Percentiles rank a stretch among this genome's conserved stretches.
These are phyloP conservation scores for Vicia villosa DNA, from an alignment of 306 rosid genomes.

Conservation along the genomic window DNA sequence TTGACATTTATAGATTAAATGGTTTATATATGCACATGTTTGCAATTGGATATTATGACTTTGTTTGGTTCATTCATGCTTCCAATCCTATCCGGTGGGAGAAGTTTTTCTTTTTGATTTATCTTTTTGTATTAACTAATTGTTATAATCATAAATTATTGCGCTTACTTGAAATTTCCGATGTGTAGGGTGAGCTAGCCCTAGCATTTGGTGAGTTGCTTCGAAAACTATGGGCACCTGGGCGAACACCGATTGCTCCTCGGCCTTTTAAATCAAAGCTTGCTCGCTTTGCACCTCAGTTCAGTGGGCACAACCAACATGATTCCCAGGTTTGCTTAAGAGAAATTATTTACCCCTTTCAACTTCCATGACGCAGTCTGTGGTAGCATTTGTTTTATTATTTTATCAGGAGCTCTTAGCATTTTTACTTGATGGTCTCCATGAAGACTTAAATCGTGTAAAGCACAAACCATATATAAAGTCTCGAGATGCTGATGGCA, in stretches of 20 bases:
- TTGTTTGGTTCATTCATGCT: too few species aligned
- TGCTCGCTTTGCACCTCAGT: constrained; percentile 99
- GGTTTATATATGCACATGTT: constrained; percentile 6
- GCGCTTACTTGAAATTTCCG: constrained; percentile 36
- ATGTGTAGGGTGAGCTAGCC: constrained; percentile 86
- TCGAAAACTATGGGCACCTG: constrained; percentile 98
- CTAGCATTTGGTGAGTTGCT: constrained; percentile 95
- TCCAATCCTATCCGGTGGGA: too few species aligned
- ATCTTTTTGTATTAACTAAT: neutral
- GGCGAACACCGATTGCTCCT: constrained; percentile 89
- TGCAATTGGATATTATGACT: neutral
- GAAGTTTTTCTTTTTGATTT: neutral
- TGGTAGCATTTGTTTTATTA: constrained; percentile 34
- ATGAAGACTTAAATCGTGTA: constrained; percentile 97
- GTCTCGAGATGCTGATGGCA: constrained; percentile 97
- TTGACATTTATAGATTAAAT: neutral
- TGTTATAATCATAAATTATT: constrained; percentile 3
- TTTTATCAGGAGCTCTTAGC: constrained; percentile 93
- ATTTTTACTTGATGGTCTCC: constrained; percentile 96
- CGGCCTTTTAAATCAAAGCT: constrained; percentile 91
- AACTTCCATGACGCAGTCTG: constrained; percentile 30
- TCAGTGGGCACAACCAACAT: constrained; percentile 96
- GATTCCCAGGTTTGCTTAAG: constrained; percentile 89
- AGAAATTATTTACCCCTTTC: neutral
- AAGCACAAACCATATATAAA: constrained; percentile 91